phyloP scores from a whole-genome alignment of 345 rosid species.

The Citrus mangshanensis region DNA sequence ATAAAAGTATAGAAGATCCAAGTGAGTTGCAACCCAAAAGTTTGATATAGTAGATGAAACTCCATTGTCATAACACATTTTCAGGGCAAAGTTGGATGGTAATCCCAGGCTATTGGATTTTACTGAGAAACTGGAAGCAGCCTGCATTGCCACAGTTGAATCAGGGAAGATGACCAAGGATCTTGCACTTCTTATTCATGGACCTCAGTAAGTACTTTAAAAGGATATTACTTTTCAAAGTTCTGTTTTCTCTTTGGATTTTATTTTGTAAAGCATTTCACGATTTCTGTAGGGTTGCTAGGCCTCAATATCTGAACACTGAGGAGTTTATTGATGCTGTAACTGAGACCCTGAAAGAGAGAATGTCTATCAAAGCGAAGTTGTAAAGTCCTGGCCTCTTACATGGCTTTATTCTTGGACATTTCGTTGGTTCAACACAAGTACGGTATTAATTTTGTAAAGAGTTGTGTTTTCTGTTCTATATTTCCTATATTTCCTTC shows the following conservation, averaged over 20 bases:
- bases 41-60: background rate
- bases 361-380: conserved; percentile 31
- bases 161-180: conserved; percentile 86
- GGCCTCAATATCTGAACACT: conserved; percentile 53
- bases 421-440: background rate
- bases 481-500: background rate
- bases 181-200: conserved; percentile 67
- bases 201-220: conserved; percentile 41
- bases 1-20: background rate
- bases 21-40: background rate
- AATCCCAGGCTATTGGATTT: conserved; percentile 60
- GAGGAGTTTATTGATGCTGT: conserved; percentile 77
- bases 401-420: background rate
- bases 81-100: conserved; percentile 78
- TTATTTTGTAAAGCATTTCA: background rate
- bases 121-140: conserved; percentile 69
- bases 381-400: conserved; percentile 4
- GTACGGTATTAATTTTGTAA: background rate
- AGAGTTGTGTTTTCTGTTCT: background rate
- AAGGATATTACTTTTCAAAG: background rate
- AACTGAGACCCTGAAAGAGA: conserved; percentile 52
- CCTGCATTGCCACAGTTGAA: conserved; percentile 64
- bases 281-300: conserved; percentile 37
- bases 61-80: conserved; percentile 11
- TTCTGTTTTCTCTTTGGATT: background rate